Conservation (phyloP, 1,284 basidiomycete species). For the Marasmius oreades region DNA sequence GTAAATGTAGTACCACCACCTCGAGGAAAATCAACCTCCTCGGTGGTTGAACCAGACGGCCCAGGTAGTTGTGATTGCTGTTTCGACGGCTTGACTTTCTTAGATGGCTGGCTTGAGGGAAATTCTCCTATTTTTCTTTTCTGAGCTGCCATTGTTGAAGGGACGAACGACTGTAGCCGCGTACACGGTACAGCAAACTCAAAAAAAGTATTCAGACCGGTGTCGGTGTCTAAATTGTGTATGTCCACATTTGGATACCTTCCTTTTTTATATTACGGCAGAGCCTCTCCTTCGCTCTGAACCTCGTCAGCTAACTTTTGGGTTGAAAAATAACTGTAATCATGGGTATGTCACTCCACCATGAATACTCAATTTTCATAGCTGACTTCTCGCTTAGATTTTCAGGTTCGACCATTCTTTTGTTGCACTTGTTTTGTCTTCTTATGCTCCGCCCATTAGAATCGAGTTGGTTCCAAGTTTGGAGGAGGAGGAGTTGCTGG, state of each 20-base stretch:
- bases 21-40: conserved; percentile 93
- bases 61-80: conserved; percentile 23
- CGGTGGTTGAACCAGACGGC: conserved; percentile 44
- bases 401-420: conserved; percentile 31
- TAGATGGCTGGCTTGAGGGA: conserved; percentile 43
- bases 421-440: not conserved
- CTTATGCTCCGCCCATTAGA: conserved; percentile 41
- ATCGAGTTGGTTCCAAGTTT: conserved; percentile 94
- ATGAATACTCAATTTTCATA: not conserved
- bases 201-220: not conserved
- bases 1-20: conserved; percentile 85
- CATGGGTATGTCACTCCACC: conserved; percentile 32
- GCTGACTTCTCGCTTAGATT: conserved; percentile 29
- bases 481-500: conserved; percentile 93
- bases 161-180: conserved; percentile 5
- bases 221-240: too few species aligned
- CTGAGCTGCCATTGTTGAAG: conserved; percentile 38
- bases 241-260: too few species aligned
- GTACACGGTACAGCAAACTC: not conserved
- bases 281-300: too few species aligned
- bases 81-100: conserved; percentile 43
- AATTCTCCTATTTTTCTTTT: conserved; percentile 62
- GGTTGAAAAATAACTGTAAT: not conserved
- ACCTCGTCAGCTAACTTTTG: not conserved
- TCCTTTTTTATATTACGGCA: too few species aligned